These are phyloP conservation scores for Tuber calosporum DNA, from an alignment of 495 filamentous ascomycete genomes.

Conservation along the genomic window DNA sequence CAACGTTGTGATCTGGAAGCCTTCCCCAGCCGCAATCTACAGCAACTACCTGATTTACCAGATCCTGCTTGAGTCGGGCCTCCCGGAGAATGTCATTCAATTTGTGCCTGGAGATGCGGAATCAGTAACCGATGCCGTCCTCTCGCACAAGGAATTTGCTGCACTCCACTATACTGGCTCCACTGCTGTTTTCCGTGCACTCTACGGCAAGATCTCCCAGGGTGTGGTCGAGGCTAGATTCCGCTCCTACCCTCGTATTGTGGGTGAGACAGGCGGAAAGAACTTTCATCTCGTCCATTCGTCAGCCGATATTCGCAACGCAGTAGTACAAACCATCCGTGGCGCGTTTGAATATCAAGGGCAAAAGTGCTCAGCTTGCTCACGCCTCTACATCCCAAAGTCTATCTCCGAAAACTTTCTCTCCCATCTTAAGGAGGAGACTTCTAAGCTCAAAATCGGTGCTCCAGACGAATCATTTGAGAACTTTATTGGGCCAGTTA, in stretches of 20 bases:
- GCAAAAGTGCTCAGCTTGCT: conserved; percentile 82
- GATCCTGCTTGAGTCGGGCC: conserved; percentile 79
- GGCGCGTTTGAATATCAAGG: conserved; percentile 87
- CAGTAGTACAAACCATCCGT: conserved; percentile 71
- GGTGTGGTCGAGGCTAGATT: conserved; percentile 63
- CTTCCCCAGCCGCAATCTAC: conserved; percentile 67
- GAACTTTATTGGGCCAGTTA: conserved; percentile 71
- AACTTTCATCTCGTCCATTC: conserved; percentile 80
- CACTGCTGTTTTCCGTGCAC: conserved; percentile 68
- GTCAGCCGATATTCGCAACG: conserved; percentile 67
- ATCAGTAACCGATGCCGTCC: conserved; percentile 60
- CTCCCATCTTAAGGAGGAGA: conserved; percentile 56
- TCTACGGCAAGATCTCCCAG: conserved; percentile 64
- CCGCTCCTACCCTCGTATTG: conserved; percentile 68
- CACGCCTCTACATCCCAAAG: conserved; percentile 64
- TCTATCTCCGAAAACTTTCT: conserved; percentile 64
- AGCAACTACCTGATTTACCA: conserved; percentile 70
- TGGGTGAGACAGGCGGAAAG: conserved; percentile 84
- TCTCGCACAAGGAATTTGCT: conserved; percentile 64
- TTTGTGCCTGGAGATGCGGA: conserved; percentile 73
- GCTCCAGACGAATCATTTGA: conserved; percentile 57
- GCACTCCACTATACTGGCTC: conserved; percentile 76
- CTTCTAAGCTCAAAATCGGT: conserved; percentile 60
- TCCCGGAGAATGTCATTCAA: conserved; percentile 73
- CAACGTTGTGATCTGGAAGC: conserved; percentile 87